Conservation (phyloP, 306 rosid genomes). For the Medicago truncatula region MtrunA17r5.0-ANR NC_053045.1:40715501-40716000, state of each 20-base stretch:
- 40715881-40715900: slow-evolving; percentile 61
- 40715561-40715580: slow-evolving; percentile 94
- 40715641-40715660: slow-evolving; percentile 63
- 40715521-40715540: slow-evolving; percentile 65
- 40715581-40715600: slow-evolving; percentile 90
- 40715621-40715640: slow-evolving; percentile 81
- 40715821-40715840: slow-evolving; percentile 59
- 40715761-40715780: slow-evolving; percentile 7
- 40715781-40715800: not conserved
- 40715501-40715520: slow-evolving; percentile 80
- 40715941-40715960: slow-evolving; percentile 86
- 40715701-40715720: not conserved
- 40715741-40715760: not conserved
- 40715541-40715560: slow-evolving; percentile 97
- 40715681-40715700: slow-evolving; percentile 2
- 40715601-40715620: slow-evolving; percentile 72
- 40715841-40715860: slow-evolving; percentile 85
- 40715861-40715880: slow-evolving; percentile 89
- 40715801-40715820: slow-evolving; percentile 14
- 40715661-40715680: not conserved
- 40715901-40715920: slow-evolving; percentile 82
- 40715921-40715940: slow-evolving; percentile 91
- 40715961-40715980: slow-evolving; percentile 42
- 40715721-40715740: not conserved
- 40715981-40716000: slow-evolving; percentile 26